Base-by-base conservation (phyloP, 1,139 yeast species). In the Geotrichum klebahnii region DNA sequence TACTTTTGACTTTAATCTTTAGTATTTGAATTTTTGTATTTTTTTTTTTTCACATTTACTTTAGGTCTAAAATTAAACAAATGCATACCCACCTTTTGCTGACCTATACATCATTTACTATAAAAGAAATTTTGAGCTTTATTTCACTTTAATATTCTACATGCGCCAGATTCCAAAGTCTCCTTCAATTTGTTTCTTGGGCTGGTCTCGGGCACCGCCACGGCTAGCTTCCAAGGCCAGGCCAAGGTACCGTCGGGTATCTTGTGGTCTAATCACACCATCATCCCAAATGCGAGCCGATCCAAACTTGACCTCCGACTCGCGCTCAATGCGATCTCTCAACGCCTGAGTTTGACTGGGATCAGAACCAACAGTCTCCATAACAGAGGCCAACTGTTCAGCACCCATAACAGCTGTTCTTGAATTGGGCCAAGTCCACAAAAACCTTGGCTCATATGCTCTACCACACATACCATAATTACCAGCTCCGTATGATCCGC, bases 401-500 rank as follows among this genome's bases (percentile, higher is more conserved):
- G 69, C 64, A 3, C 70, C 70, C 69, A 66, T 66, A 37, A 66
- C 70, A 12, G 67, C 68, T 14, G 69, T 65, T 26, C 65, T 57
- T 23, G 68, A 59, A 55, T 66, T 66, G 51, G 70, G 70, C 70
- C 70, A 66, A 6, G 67, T 50, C 64, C 66, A 64, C 45, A 66
- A 57, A 57, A 66, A 66, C 31, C 66, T 59, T 3, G 70, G 70
- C 49, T 63, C 64, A 51, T 66, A 66, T 22, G 69, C 68, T 24
- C 70, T 53, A 22, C 70, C 70, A 39, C 70, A 66, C 70, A 66
- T 66, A 17, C 69, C 70, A 55, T 66, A 66, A 55, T 66, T 66
- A 5, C 70, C 69, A 1, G 69, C 69, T 8, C 69, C 70, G 51
- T 66, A 66, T 8, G 67, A 62, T 29, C 67, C 68, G 10, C 70